phyloP scores from a whole-genome alignment of 108 stramenopile genomes.

The Conticribra weissflogii region DNA sequence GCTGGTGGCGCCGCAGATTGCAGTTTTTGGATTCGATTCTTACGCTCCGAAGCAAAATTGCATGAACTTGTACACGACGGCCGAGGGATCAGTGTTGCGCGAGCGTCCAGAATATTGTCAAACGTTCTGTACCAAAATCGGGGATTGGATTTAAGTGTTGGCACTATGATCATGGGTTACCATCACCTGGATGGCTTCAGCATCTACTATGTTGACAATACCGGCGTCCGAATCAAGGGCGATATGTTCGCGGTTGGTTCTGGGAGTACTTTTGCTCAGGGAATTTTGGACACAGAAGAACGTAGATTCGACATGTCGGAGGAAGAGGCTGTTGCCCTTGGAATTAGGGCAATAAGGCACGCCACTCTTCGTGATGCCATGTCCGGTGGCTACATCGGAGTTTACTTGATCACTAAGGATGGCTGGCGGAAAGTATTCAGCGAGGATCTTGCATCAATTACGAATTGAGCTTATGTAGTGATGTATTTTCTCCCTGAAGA shows the following conservation, averaged over 20 bases:
- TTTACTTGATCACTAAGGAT: slow-evolving; percentile 74
- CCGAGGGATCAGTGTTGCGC: slow-evolving; percentile 70
- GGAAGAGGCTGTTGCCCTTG: slow-evolving; percentile 81
- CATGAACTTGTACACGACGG: slow-evolving; percentile 64
- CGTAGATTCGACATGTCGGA: slow-evolving; percentile 63
- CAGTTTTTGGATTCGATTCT: slow-evolving; percentile 77
- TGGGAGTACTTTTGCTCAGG: slow-evolving; percentile 88
- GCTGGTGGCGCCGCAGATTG: slow-evolving; percentile 93
- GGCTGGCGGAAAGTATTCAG: slow-evolving; percentile 85
- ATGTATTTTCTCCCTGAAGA: too few species aligned
- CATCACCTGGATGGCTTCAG: slow-evolving; percentile 57
- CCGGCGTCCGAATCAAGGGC: slow-evolving; percentile 78
- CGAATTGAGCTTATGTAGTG: neutral
- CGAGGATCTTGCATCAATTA: slow-evolving; percentile 69
- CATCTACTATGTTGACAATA: slow-evolving; percentile 88
- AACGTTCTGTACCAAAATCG: slow-evolving; percentile 68
- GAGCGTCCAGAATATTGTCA: slow-evolving; percentile 73
- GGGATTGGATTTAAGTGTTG: slow-evolving; percentile 66
- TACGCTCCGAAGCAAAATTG: slow-evolving; percentile 68
- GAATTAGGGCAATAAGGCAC: slow-evolving; percentile 87
- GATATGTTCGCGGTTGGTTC: slow-evolving; percentile 87
- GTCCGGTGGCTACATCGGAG: slow-evolving; percentile 86
- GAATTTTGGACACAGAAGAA: slow-evolving; percentile 78
- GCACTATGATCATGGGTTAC: slow-evolving; percentile 91
- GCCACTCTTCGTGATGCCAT: slow-evolving; percentile 90